Evolutionary conservation across 2,329 filamentous ascomycete species (phyloP).

Genomic region (Aspergillus sp.): DNA sequence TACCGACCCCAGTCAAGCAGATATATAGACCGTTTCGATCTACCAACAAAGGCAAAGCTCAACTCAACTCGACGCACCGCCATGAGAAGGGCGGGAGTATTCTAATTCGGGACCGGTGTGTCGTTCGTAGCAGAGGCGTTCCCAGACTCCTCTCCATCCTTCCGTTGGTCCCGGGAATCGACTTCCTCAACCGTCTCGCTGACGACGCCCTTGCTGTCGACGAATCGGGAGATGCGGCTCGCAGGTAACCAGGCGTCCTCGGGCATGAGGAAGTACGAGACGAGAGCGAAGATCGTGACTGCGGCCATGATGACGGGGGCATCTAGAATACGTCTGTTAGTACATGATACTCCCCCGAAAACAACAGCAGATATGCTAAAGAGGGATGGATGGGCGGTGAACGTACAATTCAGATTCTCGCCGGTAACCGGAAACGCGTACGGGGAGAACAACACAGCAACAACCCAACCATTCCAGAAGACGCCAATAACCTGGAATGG

Average conservation of each 20-base stretch:
- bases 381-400: neutral
- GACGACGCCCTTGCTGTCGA: constrained; percentile 42
- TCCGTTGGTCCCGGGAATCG: neutral
- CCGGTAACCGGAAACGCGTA: constrained; percentile 52
- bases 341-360: too few species aligned
- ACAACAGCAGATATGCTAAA: too few species aligned
- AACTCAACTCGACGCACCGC: too few species aligned
- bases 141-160: neutral
- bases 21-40: too few species aligned
- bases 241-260: constrained; percentile 53
- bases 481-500: constrained; percentile 55
- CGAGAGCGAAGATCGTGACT: constrained; percentile 54
- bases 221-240: constrained; percentile 50
- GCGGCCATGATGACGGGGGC: constrained; percentile 57
- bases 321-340: constrained; percentile 32
- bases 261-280: constrained; percentile 56
- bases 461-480: constrained; percentile 57
- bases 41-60: too few species aligned
- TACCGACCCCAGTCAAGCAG: neutral
- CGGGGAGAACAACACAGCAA: constrained; percentile 54
- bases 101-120: neutral
- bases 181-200: constrained; percentile 35
- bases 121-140: neutral
- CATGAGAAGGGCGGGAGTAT: too few species aligned
- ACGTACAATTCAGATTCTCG: constrained; percentile 50